Conservation (phyloP, 1,139 yeast genomes). For the Hansenula sp. region DNA sequence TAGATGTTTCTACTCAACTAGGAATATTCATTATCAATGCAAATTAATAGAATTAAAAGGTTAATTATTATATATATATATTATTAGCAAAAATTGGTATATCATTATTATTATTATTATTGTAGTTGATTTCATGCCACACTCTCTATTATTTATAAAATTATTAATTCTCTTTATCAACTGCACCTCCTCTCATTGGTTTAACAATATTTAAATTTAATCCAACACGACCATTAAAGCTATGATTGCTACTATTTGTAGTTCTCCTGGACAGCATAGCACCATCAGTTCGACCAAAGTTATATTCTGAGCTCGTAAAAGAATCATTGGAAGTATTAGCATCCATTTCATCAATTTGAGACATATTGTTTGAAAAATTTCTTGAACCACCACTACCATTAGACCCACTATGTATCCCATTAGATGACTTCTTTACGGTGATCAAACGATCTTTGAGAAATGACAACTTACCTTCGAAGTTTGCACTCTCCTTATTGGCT, state of each 20-base stretch:
- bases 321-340: not conserved
- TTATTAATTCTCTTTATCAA: not conserved
- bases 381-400: not conserved
- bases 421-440: constrained; percentile 18
- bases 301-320: not conserved
- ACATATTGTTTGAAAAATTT: constrained; percentile 4
- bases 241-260: constrained; percentile 5
- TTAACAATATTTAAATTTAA: constrained; percentile 57
- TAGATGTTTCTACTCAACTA: no score
- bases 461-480: constrained; percentile 48
- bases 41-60: no score
- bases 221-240: constrained; percentile 28
- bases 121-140: no score
- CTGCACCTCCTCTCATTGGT: constrained; percentile 58
- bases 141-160: not conserved
- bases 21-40: no score
- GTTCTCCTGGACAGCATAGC: constrained; percentile 2
- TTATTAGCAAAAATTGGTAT: no score
- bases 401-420: not conserved
- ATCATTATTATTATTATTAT: no score
- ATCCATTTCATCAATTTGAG: constrained; percentile 5
- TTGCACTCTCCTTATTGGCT: constrained; percentile 45
- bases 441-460: constrained; percentile 39
- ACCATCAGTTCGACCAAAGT: not conserved
- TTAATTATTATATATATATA: no score